Conservation (phyloP, 2,329 filamentous ascomycete genomes). For the Nothopassalora personata region DNA sequence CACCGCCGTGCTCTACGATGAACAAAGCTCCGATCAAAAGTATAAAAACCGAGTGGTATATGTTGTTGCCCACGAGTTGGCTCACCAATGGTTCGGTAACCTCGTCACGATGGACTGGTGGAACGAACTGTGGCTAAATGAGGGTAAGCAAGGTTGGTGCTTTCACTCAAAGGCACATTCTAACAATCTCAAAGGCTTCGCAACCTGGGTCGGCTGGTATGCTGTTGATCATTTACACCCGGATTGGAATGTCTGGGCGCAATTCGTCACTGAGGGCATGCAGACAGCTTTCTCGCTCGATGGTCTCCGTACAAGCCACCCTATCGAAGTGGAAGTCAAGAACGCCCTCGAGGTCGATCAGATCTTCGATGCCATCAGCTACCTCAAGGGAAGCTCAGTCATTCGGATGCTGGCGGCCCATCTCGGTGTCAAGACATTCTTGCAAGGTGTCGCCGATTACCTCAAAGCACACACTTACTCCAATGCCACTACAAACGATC, state of each 20-base stretch:
- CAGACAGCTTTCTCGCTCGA: constrained; percentile 89
- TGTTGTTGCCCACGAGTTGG: constrained; percentile 95
- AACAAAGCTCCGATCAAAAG: constrained; percentile 79
- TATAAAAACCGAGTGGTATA: constrained; percentile 95
- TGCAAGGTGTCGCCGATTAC: constrained; percentile 85
- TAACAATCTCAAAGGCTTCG: constrained; percentile 54
- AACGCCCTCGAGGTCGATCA: constrained; percentile 96
- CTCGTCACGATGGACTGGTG: constrained; percentile 95
- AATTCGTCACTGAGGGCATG: constrained; percentile 93
- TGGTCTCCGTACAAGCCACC: constrained; percentile 83
- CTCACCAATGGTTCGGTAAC: constrained; percentile 95
- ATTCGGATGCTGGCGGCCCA: constrained; percentile 94
- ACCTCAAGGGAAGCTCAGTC: constrained; percentile 91
- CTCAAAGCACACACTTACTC: constrained; percentile 82
- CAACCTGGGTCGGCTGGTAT: constrained; percentile 96
- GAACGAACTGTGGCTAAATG: constrained; percentile 74
- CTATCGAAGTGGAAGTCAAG: constrained; percentile 90
- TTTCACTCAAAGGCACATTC: not conserved
- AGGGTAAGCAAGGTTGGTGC: constrained; percentile 44
- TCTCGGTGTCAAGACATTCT: constrained; percentile 79
- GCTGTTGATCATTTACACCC: constrained; percentile 88
- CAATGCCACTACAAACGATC: constrained; percentile 82
- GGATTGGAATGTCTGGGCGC: constrained; percentile 96
- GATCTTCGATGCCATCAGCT: constrained; percentile 95
- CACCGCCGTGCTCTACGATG: constrained; percentile 93